Percentiles rank a stretch among this genome's conserved stretches.
phyloP scores from a whole-genome alignment of 2,329 filamentous ascomycete species.

The Scytalidium lignicola region DNA sequence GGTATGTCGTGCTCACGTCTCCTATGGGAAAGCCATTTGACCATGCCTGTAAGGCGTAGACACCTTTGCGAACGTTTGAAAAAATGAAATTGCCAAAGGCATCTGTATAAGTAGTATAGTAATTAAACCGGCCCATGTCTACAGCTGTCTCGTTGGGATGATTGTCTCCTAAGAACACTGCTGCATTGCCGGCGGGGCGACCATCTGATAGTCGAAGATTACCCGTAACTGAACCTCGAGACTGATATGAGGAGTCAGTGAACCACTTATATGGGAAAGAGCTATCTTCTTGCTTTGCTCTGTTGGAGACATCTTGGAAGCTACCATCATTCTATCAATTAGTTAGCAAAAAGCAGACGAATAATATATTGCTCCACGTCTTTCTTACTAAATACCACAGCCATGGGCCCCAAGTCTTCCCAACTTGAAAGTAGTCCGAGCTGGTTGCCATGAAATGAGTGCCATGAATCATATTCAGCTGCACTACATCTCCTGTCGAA shows the following conservation, averaged over 20 bases:
- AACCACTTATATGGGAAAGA: conserved; percentile 46
- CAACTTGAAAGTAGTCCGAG: conserved; percentile 32
- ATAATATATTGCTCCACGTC: conserved; percentile 28
- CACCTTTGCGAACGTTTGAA: conserved; percentile 36
- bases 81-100: conserved; percentile 37
- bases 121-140: conserved; percentile 42
- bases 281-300: conserved; percentile 33
- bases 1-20: conserved; percentile 41
- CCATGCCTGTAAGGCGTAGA: conserved; percentile 45
- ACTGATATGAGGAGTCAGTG: conserved; percentile 38
- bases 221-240: conserved; percentile 39
- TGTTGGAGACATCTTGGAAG: conserved; percentile 34
- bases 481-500: conserved; percentile 43
- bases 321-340: conserved; percentile 39
- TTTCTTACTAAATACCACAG: conserved; percentile 32
- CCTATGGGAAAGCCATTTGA: conserved; percentile 37
- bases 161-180: conserved; percentile 44
- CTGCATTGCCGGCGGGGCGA: conserved; percentile 39
- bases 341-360: conserved; percentile 1
- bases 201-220: conserved; percentile 40
- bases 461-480: conserved; percentile 50
- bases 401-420: conserved; percentile 39
- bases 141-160: conserved; percentile 37
- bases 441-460: conserved; percentile 39
- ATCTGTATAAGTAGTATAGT: conserved; percentile 43